phyloP scores from a whole-genome alignment of 2,329 filamentous ascomycete species.

The Cladobotryum mycophilum region DNA sequence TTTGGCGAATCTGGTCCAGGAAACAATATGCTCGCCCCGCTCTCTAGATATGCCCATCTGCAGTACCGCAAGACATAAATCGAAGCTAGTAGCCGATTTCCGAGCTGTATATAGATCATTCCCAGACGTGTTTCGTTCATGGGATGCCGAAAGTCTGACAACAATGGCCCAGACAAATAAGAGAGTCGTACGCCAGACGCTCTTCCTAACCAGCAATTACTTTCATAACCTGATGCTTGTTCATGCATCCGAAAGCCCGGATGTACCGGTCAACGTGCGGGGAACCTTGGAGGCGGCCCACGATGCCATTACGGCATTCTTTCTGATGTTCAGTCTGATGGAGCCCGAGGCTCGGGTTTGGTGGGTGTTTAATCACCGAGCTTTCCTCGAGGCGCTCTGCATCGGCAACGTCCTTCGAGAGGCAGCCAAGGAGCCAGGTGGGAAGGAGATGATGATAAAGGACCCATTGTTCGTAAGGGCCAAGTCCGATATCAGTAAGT shows the following conservation, averaged over 20 bases:
- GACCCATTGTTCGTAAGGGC: constrained; percentile 57
- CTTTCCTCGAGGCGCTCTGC: constrained; percentile 69
- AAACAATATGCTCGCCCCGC: constrained; percentile 67
- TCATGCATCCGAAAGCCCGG: constrained; percentile 61
- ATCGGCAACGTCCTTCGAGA: constrained; percentile 56
- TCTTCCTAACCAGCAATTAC: constrained; percentile 77
- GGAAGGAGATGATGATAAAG: constrained; percentile 39
- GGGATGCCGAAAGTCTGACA: constrained; percentile 55
- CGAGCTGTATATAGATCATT: constrained; percentile 67
- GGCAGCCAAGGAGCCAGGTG: constrained; percentile 38
- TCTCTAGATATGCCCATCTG: constrained; percentile 69
- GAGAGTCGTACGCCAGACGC: constrained; percentile 63
- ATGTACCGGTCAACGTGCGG: constrained; percentile 59
- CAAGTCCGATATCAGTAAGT: constrained; percentile 54
- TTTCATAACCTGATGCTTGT: constrained; percentile 78
- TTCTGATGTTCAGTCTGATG: constrained; percentile 63
- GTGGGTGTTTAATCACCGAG: constrained; percentile 80
- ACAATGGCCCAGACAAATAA: constrained; percentile 53
- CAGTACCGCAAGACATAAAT: constrained; percentile 60
- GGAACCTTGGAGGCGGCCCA: constrained; percentile 70
- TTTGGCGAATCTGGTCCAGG: constrained; percentile 70
- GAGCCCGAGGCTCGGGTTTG: constrained; percentile 68
- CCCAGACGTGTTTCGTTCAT: constrained; percentile 62
- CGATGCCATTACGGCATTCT: constrained; percentile 68
- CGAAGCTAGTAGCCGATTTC: constrained; percentile 63